Evolutionary conservation across 306 rosid genomes (phyloP).

Genomic region (Castanea mollissima): DNA sequence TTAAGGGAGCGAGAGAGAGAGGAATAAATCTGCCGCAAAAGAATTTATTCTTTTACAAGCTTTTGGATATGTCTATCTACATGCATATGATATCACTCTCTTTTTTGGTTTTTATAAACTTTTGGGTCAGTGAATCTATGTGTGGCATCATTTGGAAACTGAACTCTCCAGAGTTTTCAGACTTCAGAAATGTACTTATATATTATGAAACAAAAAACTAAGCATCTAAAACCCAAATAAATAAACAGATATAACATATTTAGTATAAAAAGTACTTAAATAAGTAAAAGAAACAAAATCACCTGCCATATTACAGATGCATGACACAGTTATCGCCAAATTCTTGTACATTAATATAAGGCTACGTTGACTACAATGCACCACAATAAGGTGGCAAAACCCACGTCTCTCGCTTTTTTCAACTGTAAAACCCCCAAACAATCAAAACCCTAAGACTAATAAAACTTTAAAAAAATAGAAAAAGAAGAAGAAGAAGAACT

Average conservation of each 20-base stretch:
- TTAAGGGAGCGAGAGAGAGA: background rate
- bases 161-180: conserved; percentile 12
- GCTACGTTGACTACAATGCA: conserved; percentile 68
- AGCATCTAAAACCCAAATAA: conserved; percentile 8
- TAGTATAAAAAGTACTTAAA: background rate
- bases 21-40: background rate
- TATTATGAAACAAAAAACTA: background rate
- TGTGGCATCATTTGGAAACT: conserved; percentile 13
- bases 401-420: conserved; percentile 54
- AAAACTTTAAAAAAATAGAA: background rate
- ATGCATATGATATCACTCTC: background rate
- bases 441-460: conserved; percentile 4
- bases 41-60: background rate
- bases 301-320: conserved; percentile 37
- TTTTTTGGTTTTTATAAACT: no score
- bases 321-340: conserved; percentile 56
- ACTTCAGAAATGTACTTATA: background rate
- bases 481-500: background rate
- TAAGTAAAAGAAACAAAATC: background rate
- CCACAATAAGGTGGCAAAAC: conserved; percentile 72
- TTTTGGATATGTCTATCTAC: background rate
- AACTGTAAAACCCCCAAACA: background rate
- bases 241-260: background rate
- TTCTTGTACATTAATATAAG: conserved; percentile 43
- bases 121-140: conserved; percentile 19